A percentile compares a stretch with the other conserved stretches of the same genome.
phyloP scores from a whole-genome alignment of 2,329 filamentous ascomycete genomes.

The Colletotrichum sp. region DNA sequence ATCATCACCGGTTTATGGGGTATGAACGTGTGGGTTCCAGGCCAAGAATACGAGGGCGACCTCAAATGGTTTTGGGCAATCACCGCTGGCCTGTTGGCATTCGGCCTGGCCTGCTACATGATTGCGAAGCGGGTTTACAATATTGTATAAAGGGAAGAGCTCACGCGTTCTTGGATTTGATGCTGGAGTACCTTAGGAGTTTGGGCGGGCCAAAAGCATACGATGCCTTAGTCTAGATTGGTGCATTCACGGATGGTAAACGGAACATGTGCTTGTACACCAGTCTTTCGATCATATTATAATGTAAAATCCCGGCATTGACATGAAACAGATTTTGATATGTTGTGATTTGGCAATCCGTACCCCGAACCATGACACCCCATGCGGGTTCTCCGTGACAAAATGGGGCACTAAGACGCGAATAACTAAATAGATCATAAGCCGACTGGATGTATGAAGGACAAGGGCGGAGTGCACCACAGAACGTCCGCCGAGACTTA shows the following conservation, averaged over 20 bases:
- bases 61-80: conserved; percentile 77
- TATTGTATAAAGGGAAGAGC: conserved; percentile 64
- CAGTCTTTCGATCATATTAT: background rate
- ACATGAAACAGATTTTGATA: background rate
- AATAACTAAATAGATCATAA: too few species aligned
- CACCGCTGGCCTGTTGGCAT: conserved; percentile 77
- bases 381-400: too few species aligned
- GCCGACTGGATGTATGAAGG: too few species aligned
- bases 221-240: background rate
- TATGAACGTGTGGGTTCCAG: conserved; percentile 97
- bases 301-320: background rate
- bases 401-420: too few species aligned
- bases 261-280: conserved; percentile 11
- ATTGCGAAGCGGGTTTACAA: conserved; percentile 85
- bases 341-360: too few species aligned
- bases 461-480: too few species aligned
- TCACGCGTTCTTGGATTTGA: background rate
- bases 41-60: conserved; percentile 80
- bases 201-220: background rate
- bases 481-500: too few species aligned
- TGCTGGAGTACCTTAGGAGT: background rate
- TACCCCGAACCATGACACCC: too few species aligned
- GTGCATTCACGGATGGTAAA: conserved; percentile 19
- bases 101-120: conserved; percentile 80
- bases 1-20: conserved; percentile 98